Percentiles rank a stretch among this genome's conserved stretches.
phyloP scores from a whole-genome alignment of 1,284 basidiomycete species.

The Ceratobasidium sp. region DNA sequence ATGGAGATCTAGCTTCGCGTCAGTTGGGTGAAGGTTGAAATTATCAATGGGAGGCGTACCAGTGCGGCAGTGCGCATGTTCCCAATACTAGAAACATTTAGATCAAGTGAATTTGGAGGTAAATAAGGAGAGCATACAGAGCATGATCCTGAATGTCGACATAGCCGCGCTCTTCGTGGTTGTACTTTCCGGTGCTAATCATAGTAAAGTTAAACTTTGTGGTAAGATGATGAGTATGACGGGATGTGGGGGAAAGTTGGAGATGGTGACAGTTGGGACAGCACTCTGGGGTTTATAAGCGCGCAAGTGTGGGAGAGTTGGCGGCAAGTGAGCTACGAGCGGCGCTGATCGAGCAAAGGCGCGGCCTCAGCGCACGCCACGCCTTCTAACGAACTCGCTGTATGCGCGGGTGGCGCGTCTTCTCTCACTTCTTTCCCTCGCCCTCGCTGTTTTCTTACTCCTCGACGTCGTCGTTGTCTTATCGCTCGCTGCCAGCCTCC shows the following conservation, averaged over 20 bases:
- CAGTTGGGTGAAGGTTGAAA: constrained; percentile 25
- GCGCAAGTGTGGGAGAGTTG: constrained; percentile 40
- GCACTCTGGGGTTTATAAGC: constrained; percentile 39
- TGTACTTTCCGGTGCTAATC: constrained; percentile 41
- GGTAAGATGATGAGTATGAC: not conserved
- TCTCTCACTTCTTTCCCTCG: no score
- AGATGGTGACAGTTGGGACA: constrained; percentile 19
- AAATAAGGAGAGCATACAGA: constrained; percentile 59
- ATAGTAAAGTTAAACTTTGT: constrained; percentile 16
- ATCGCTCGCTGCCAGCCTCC: constrained; percentile 46
- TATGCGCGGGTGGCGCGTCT: not conserved
- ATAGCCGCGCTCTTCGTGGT: constrained; percentile 61
- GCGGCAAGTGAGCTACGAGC: constrained; percentile 40
- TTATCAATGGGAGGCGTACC: constrained; percentile 53
- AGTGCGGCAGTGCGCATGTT: constrained; percentile 84
- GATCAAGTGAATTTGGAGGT: not conserved
- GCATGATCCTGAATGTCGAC: constrained; percentile 75
- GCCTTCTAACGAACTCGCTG: not conserved
- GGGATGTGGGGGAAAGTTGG: constrained; percentile 13
- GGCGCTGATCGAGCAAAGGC: constrained; percentile 26
- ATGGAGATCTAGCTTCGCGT: constrained; percentile 27
- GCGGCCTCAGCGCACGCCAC: constrained; percentile 32
- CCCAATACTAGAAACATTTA: constrained; percentile 61
- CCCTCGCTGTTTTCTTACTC: constrained; percentile 16
- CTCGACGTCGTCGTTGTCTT: constrained; percentile 2